phyloP scores from a whole-genome alignment of 2,329 filamentous ascomycete genomes.

The Plenodomus lindquistii region DNA sequence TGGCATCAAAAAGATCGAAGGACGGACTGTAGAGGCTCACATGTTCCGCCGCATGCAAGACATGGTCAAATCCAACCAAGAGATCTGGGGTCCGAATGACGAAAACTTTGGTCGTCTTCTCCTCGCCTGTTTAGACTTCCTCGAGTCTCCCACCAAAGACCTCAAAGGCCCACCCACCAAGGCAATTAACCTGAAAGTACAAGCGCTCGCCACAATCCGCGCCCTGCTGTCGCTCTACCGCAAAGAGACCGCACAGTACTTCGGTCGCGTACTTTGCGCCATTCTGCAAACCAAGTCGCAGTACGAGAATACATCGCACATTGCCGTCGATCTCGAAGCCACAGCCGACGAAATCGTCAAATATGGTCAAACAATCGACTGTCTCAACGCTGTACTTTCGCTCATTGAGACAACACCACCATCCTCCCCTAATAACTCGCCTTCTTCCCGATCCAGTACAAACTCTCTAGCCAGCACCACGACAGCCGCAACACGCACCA shows the following conservation, averaged over 20 bases:
- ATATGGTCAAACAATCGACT: slow-evolving; percentile 65
- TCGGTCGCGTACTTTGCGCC: slow-evolving; percentile 68
- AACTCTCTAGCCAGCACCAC: slow-evolving; percentile 13
- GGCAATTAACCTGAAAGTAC: slow-evolving; percentile 71
- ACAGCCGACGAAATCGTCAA: slow-evolving; percentile 72
- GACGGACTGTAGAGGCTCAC: slow-evolving; percentile 75
- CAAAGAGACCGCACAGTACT: slow-evolving; percentile 68
- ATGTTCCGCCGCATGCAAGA: slow-evolving; percentile 79
- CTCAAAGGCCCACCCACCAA: slow-evolving; percentile 63
- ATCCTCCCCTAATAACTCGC: slow-evolving; percentile 30
- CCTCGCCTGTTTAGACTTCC: slow-evolving; percentile 70
- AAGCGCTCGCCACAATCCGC: slow-evolving; percentile 74
- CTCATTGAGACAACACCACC: slow-evolving; percentile 39
- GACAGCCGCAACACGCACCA: slow-evolving; percentile 34
- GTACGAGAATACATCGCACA: slow-evolving; percentile 71
- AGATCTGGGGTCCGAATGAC: slow-evolving; percentile 67
- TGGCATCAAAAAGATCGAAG: slow-evolving; percentile 72
- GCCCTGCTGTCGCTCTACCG: slow-evolving; percentile 71
- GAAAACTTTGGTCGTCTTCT: slow-evolving; percentile 72
- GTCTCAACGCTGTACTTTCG: slow-evolving; percentile 44
- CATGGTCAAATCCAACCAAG: slow-evolving; percentile 67
- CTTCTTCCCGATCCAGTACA: slow-evolving; percentile 41
- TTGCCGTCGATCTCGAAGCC: slow-evolving; percentile 73
- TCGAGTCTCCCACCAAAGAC: slow-evolving; percentile 60
- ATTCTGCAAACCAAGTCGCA: slow-evolving; percentile 66